These are phyloP conservation scores for Xylaria sp. DNA, from an alignment of 2,329 filamentous ascomycete genomes.

Conservation along the genomic window DNA sequence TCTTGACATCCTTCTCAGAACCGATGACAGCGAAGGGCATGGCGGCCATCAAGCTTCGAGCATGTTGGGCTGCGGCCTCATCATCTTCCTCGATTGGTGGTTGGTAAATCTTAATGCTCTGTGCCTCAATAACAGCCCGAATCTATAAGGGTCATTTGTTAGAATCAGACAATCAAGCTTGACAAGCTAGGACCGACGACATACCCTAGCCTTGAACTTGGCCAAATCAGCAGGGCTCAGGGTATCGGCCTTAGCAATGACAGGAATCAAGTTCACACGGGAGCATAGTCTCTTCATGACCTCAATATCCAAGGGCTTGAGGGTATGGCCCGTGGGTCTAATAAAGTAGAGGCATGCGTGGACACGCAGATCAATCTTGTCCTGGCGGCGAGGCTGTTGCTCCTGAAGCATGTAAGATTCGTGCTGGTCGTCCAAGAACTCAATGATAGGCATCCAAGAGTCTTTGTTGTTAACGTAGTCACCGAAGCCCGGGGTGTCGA, in stretches of 20 bases:
- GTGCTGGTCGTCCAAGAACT: constrained; percentile 99
- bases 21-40: constrained; percentile 99
- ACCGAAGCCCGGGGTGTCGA: constrained; percentile 98
- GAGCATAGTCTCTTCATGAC: constrained; percentile 99
- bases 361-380: constrained; percentile 99
- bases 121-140: constrained; percentile 93
- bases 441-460: constrained; percentile 99
- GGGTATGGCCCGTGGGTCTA: constrained; percentile 95
- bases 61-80: constrained; percentile 94
- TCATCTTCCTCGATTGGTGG: constrained; percentile 98
- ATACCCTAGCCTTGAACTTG: constrained; percentile 94
- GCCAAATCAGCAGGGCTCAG: constrained; percentile 91
- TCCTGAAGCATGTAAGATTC: constrained; percentile 99
- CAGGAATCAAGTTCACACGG: constrained; percentile 97
- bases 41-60: constrained; percentile 91
- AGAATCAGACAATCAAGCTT: constrained; percentile 8
- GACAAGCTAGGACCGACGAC: constrained; percentile 48
- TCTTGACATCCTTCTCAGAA: constrained; percentile 99
- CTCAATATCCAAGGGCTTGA: constrained; percentile 99
- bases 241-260: constrained; percentile 98
- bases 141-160: constrained; percentile 67
- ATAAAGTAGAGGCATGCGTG: constrained; percentile 99
- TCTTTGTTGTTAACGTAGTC: constrained; percentile 99
- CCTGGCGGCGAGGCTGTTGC: constrained; percentile 96
- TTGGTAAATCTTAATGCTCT: constrained; percentile 99